These are phyloP conservation scores for Hymenoscyphus albidus DNA, from an alignment of 2,329 filamentous ascomycete species.

Conservation along the genomic window DNA sequence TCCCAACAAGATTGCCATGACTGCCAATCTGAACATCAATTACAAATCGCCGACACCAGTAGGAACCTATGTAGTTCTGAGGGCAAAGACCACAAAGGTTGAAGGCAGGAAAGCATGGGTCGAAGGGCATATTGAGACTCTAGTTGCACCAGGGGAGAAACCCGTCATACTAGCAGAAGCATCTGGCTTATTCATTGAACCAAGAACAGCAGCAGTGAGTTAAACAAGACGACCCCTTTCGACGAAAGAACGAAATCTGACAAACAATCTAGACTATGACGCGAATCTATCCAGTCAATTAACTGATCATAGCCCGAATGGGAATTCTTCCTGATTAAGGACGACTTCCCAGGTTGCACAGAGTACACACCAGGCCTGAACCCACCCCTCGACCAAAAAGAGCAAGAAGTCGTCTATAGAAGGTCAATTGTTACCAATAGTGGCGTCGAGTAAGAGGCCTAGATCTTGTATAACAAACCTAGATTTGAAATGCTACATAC, in stretches of 20 bases:
- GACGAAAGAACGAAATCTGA: not conserved
- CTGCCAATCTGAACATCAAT: slow-evolving; percentile 77
- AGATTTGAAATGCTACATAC: slow-evolving; percentile 9
- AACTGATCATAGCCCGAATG: not conserved
- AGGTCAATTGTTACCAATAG: not conserved
- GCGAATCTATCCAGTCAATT: slow-evolving; percentile 24
- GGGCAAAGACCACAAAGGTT: slow-evolving; percentile 75
- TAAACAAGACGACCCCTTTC: not conserved
- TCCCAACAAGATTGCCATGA: slow-evolving; percentile 81
- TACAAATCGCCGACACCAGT: slow-evolving; percentile 80
- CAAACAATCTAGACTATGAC: slow-evolving; percentile 22
- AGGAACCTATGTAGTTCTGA: slow-evolving; percentile 70
- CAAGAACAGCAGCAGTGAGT: slow-evolving; percentile 64
- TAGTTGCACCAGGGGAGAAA: slow-evolving; percentile 60
- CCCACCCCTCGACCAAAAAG: not conserved
- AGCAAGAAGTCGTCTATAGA: slow-evolving; percentile 1
- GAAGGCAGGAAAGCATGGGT: slow-evolving; percentile 96
- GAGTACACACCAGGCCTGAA: not conserved
- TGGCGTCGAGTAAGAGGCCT: slow-evolving; percentile 7
- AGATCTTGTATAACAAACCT: slow-evolving; percentile 12
- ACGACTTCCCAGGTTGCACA: not conserved
- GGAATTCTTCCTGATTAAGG: not conserved
- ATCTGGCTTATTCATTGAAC: slow-evolving; percentile 83
- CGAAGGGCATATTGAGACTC: slow-evolving; percentile 76
- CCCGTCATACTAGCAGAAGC: slow-evolving; percentile 74